These are phyloP conservation scores for Citrus sp. DNA, from an alignment of 345 rosid species.

Conservation along the genomic window DNA sequence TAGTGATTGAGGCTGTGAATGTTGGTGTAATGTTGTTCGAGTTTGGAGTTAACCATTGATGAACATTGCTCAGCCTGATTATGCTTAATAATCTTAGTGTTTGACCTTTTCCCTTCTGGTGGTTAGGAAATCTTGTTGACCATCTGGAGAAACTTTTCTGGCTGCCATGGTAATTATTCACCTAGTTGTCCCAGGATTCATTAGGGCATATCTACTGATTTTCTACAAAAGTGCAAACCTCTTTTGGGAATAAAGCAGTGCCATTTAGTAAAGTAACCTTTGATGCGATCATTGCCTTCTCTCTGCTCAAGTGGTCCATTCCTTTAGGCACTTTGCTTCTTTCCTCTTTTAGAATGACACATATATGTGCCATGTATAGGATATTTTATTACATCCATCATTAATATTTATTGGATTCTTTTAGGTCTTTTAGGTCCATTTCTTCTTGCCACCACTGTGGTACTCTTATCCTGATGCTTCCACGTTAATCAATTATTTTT, in stretches of 20 bases:
- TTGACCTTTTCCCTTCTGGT: background rate
- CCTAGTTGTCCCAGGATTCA: background rate
- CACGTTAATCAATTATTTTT: background rate
- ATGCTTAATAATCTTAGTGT: background rate
- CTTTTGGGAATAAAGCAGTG: conserved; percentile 12
- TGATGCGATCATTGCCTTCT: background rate
- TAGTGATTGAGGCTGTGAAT: background rate
- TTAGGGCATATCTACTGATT: background rate
- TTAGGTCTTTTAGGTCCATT: background rate
- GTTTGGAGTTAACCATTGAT: background rate
- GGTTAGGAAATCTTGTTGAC: conserved; percentile 8
- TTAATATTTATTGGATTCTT: background rate
- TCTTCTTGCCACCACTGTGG: background rate
- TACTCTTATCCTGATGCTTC: conserved; percentile 1
- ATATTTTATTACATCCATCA: background rate
- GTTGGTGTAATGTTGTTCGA: background rate
- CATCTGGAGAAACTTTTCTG: background rate
- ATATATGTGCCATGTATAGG: background rate
- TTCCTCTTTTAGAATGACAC: conserved; percentile 13
- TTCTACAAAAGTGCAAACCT: background rate
- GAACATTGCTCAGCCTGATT: background rate
- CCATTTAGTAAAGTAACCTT: background rate
- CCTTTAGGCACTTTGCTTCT: background rate
- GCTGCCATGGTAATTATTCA: background rate
- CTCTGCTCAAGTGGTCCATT: conserved; percentile 6